Conservation (phyloP, 83 land plant genomes). For the Diphasiastrum complanatum region DNA sequence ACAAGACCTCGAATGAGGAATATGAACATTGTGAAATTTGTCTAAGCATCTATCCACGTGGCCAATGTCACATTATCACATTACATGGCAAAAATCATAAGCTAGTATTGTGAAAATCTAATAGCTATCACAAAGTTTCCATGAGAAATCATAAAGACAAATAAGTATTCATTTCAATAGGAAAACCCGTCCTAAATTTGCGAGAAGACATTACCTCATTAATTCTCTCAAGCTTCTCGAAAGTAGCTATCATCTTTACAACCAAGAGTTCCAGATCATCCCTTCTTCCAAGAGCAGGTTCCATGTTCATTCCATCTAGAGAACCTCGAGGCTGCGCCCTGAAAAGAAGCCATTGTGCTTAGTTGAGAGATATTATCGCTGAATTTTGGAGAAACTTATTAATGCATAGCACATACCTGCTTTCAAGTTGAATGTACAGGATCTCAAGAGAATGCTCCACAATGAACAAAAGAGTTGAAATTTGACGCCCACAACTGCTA, state of each 20-base stretch:
- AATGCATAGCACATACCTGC: constrained; percentile 35
- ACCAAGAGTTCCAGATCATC: constrained; percentile 19
- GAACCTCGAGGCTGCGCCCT: background rate
- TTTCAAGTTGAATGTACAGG: constrained; percentile 64
- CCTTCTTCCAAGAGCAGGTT: constrained; percentile 10
- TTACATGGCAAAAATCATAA: no score
- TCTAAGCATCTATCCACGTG: no score
- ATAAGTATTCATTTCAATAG: no score
- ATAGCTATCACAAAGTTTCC: no score
- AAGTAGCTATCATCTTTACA: constrained; percentile 26
- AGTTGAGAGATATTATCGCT: background rate
- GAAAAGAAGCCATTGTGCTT: background rate
- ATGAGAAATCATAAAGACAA: no score
- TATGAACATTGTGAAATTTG: no score
- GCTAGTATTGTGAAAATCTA: no score
- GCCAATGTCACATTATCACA: no score
- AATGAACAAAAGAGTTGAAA: constrained; percentile 45
- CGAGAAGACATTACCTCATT: constrained; percentile 36
- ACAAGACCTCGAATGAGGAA: no score
- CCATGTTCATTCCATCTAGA: constrained; percentile 9
- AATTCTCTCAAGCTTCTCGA: constrained; percentile 28
- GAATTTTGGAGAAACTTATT: background rate
- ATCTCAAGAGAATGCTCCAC: constrained; percentile 69
- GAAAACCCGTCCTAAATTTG: no score
- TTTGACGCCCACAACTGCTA: constrained; percentile 60